These are phyloP conservation scores for Lineolata rhizophorae DNA, from an alignment of 495 filamentous ascomycete species.

Conservation along the genomic window DNA sequence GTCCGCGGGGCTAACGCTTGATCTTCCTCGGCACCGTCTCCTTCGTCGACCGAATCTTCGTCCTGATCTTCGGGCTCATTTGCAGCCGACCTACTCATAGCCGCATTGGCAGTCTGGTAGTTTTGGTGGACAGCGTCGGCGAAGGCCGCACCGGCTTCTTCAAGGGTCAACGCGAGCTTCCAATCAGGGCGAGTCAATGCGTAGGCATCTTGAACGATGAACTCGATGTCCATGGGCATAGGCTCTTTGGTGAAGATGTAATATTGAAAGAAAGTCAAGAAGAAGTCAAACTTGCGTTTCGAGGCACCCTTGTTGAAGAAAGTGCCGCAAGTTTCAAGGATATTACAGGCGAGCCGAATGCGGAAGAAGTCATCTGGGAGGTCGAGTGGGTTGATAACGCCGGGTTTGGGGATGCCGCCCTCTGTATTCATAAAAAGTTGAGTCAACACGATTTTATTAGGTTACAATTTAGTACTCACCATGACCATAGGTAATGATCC, in stretches of 20 bases:
- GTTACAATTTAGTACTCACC: slow-evolving; percentile 21
- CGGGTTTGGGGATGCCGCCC: slow-evolving; percentile 62
- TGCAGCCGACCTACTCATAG: slow-evolving; percentile 32
- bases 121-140: slow-evolving; percentile 72
- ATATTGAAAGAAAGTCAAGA: slow-evolving; percentile 93
- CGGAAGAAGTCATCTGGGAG: slow-evolving; percentile 90
- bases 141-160: slow-evolving; percentile 71
- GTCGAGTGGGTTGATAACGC: slow-evolving; percentile 52
- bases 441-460: no score
- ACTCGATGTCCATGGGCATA: slow-evolving; percentile 92
- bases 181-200: slow-evolving; percentile 67
- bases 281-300: slow-evolving; percentile 96
- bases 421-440: no score
- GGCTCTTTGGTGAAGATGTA: slow-evolving; percentile 89
- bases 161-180: slow-evolving; percentile 58
- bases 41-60: no score
- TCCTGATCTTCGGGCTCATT: slow-evolving; percentile 26
- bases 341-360: slow-evolving; percentile 65
- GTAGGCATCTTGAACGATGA: slow-evolving; percentile 86
- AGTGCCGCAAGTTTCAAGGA: slow-evolving; percentile 88
- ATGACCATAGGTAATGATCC: slow-evolving; percentile 81
- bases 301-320: slow-evolving; percentile 86
- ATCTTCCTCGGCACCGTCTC: slow-evolving; percentile 21
- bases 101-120: slow-evolving; percentile 58
- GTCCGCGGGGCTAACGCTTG: slow-evolving; percentile 21